These are phyloP conservation scores for Tulasnella sp. DNA, from an alignment of 768 basidiomycete genomes.

Conservation along the genomic window DNA sequence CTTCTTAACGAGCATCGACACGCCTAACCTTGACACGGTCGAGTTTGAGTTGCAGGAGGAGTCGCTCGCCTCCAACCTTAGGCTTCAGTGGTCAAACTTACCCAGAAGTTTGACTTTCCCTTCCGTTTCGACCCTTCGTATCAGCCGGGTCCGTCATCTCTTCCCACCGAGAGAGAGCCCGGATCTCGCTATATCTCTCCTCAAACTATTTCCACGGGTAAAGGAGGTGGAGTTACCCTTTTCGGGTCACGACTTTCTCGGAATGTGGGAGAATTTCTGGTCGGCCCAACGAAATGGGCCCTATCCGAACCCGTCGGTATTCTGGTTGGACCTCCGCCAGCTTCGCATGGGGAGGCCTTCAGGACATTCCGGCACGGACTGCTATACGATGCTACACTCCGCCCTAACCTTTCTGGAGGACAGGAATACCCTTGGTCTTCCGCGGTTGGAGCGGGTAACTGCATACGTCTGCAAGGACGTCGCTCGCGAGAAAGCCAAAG, in stretches of 20 bases:
- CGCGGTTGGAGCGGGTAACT: not conserved
- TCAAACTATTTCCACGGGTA: not conserved
- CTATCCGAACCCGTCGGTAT: not conserved
- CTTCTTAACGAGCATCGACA: not conserved
- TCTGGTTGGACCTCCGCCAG: not conserved
- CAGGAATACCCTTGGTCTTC: not conserved
- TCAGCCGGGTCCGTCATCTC: not conserved
- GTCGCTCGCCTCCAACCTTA: not conserved
- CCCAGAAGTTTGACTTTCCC: not conserved
- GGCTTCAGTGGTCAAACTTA: not conserved
- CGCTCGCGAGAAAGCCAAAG: not conserved
- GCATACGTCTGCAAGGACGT: not conserved
- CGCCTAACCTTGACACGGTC: not conserved
- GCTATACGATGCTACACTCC: not conserved
- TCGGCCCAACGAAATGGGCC: not conserved
- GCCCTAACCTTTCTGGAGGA: not conserved
- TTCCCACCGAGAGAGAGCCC: not conserved
- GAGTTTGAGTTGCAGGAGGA: not conserved
- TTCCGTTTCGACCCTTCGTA: not conserved
- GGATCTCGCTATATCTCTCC: not conserved
- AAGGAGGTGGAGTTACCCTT: not conserved
- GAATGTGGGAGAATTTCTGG: not conserved
- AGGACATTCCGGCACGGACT: not conserved
- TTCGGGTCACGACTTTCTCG: not conserved
- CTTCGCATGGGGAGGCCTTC: not conserved